These are phyloP conservation scores for Aspergillus texensis DNA, from an alignment of 2,329 filamentous ascomycete species.

Conservation along the genomic window DNA sequence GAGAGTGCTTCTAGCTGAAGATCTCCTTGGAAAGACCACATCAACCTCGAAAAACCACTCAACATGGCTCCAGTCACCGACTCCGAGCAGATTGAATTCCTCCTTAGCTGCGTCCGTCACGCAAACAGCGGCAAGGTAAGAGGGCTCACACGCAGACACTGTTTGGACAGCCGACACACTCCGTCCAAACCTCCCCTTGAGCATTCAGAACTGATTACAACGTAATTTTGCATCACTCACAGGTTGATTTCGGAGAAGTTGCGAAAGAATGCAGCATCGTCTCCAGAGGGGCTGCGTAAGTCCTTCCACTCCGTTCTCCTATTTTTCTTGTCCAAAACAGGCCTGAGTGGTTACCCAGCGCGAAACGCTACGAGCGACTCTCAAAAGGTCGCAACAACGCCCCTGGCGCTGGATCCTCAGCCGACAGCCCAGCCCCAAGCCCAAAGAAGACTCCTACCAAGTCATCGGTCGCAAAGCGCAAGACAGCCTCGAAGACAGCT, in stretches of 20 bases:
- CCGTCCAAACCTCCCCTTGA: background rate
- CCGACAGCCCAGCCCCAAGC: slow-evolving; percentile 37
- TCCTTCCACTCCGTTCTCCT: slow-evolving; percentile 20
- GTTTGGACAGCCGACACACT: background rate
- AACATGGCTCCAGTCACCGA: slow-evolving; percentile 55
- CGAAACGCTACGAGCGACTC: slow-evolving; percentile 69
- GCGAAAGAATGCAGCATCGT: slow-evolving; percentile 65
- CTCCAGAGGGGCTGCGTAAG: slow-evolving; percentile 71
- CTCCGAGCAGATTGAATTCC: slow-evolving; percentile 65
- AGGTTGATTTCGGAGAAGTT: slow-evolving; percentile 70
- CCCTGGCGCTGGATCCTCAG: slow-evolving; percentile 42
- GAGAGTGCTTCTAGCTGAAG: background rate
- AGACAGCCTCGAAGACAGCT: background rate
- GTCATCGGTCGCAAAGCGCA: slow-evolving; percentile 18
- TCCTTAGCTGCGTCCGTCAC: slow-evolving; percentile 67
- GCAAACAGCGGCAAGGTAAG: slow-evolving; percentile 63
- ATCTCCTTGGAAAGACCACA: background rate
- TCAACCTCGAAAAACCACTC: background rate
- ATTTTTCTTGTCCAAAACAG: background rate
- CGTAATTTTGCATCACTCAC: background rate
- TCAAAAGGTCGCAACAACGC: slow-evolving; percentile 47
- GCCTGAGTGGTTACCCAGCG: slow-evolving; percentile 44
- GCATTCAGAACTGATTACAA: background rate
- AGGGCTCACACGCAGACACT: background rate
- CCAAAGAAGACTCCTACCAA: background rate